phyloP scores from a whole-genome alignment of 2,329 filamentous ascomycete species.

The Pyricularia grisea region DNA sequence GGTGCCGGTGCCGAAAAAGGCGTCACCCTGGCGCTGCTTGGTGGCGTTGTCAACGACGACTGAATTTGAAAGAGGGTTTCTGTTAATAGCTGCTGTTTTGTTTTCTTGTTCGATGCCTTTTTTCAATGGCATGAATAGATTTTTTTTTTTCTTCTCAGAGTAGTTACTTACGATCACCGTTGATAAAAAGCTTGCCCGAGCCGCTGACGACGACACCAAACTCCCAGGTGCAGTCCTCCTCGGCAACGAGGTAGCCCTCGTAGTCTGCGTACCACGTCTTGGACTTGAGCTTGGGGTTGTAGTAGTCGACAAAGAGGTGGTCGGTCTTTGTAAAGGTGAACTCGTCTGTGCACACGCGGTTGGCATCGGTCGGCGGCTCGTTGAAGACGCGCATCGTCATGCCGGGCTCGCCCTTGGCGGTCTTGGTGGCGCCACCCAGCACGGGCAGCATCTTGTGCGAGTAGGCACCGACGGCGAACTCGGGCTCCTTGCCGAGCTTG shows the following conservation, averaged over 20 bases:
- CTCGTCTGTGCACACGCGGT: slow-evolving; percentile 41
- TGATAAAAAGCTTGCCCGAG: slow-evolving; percentile 55
- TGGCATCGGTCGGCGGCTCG: slow-evolving; percentile 38
- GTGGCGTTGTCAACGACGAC: slow-evolving; percentile 57
- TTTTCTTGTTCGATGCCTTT: too few species aligned
- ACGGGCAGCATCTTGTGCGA: slow-evolving; percentile 56
- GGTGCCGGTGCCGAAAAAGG: slow-evolving; percentile 50
- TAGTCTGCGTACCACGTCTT: slow-evolving; percentile 50
- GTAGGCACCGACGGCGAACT: slow-evolving; percentile 52
- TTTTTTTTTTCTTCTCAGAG: neutral
- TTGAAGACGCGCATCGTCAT: slow-evolving; percentile 55
- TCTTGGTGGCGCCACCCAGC: slow-evolving; percentile 38
- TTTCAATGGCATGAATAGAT: neutral
- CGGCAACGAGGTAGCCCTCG: slow-evolving; percentile 49
- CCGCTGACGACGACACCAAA: slow-evolving; percentile 58
- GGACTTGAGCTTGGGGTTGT: slow-evolving; percentile 42
- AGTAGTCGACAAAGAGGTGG: slow-evolving; percentile 39
- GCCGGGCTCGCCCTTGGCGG: slow-evolving; percentile 42
- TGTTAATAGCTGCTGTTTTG: neutral
- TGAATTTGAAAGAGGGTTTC: neutral
- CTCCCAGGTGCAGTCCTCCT: slow-evolving; percentile 52
- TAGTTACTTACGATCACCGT: slow-evolving; percentile 31
- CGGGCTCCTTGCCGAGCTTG: slow-evolving; percentile 32
- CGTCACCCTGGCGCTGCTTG: slow-evolving; percentile 49
- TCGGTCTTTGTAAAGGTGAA: slow-evolving; percentile 38